Base-by-base conservation (phyloP, 2,329 filamentous ascomycete genomes). In the Beauveria varroae region DNA sequence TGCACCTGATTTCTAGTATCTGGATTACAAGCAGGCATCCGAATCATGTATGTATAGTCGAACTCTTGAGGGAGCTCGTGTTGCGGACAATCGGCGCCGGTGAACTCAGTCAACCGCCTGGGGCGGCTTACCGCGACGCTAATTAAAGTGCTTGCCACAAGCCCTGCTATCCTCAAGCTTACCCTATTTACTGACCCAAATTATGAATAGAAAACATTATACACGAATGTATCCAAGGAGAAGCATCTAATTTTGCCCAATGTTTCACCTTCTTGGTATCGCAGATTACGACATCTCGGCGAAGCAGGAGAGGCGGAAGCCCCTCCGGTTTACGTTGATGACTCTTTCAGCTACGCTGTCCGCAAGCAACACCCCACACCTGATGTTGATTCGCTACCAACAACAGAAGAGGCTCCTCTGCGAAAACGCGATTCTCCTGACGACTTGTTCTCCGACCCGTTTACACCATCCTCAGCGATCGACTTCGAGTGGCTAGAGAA, bases 1-100 rank as follows among this genome's bases (percentile, higher is more conserved):
- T 81, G 56, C 64, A 68, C 57, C 66, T 74, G 28, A 77, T 81
- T 66, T 74, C 78, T 10, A 68, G 68, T 50, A 68, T 70, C 40
- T 81, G 78, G 78, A 63, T 75, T 43, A 30, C 41, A 16, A 46
- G 61, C n/a, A 57, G 60, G 30, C 28, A 57, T n/a, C 24, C 37
- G 12, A 37, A 26, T 14, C 30, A 61, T 55, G 64, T 64, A 66
- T 22, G 61, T 62, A 18, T 22, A 49, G 14, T n/a, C 8, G 28
- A 3, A 4, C 20, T 5, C 18, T 41, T 37, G 8, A 3, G 26
- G 2, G 20, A 20, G 16, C 41, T 54, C 18, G 26, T 14, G 18
- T 37, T 26, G 14, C n/a, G 50, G 50, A 34, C 9, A 50, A 34
- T 26, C n/a, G 14, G 46, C 59, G 24, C 34, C 34, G 24, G 20